Conservation (phyloP, 352 stramenopile species). For the Globisporangium echinulatum region DNA sequence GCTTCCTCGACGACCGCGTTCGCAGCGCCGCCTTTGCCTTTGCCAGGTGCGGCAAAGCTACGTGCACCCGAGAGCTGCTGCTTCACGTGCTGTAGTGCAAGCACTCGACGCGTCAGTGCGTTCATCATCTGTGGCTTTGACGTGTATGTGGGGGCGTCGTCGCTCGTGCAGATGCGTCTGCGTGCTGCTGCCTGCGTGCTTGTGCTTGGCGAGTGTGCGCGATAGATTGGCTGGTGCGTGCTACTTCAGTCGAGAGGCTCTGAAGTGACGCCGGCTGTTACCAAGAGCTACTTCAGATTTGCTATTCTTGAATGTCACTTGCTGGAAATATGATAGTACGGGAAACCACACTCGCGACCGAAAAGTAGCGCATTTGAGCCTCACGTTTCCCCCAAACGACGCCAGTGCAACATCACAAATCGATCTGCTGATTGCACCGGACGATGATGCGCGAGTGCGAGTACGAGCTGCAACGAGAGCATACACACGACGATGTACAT, state of each 20-base stretch:
- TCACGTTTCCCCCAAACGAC: too few relatives aligned
- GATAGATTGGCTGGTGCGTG: constrained; percentile 2
- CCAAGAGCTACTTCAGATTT: not conserved
- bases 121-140: constrained; percentile 17
- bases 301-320: too few relatives aligned
- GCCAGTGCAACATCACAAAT: too few relatives aligned
- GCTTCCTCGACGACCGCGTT: constrained; percentile 56
- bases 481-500: not conserved
- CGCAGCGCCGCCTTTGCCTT: constrained; percentile 54
- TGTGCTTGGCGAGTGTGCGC: constrained; percentile 6
- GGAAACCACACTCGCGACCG: too few relatives aligned
- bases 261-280: not conserved
- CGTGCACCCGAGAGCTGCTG: constrained; percentile 22
- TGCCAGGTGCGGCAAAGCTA: constrained; percentile 48
- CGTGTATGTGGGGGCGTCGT: not conserved
- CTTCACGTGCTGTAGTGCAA: constrained; percentile 25
- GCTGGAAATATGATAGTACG: too few relatives aligned
- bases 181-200: constrained; percentile 8
- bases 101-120: constrained; percentile 34
- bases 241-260: constrained; percentile 4
- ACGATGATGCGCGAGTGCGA: not conserved
- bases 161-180: not conserved
- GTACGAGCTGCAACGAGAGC: not conserved
- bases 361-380: too few relatives aligned
- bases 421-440: too few relatives aligned